phyloP scores from a whole-genome alignment of 164 flowering plant species.

The Aristolochia fimbriata region DNA sequence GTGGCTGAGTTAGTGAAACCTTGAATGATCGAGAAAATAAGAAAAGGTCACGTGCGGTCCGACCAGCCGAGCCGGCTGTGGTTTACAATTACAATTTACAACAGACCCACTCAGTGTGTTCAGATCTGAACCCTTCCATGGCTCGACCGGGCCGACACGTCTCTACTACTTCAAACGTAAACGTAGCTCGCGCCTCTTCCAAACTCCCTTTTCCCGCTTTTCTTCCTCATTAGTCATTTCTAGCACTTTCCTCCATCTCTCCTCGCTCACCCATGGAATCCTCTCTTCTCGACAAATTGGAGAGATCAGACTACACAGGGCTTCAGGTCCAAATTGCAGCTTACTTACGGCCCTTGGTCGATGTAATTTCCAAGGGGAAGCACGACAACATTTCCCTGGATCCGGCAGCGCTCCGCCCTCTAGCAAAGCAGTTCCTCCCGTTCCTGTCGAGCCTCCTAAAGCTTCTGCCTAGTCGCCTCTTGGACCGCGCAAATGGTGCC shows the following conservation, averaged over 20 bases:
- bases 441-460: constrained; percentile 51
- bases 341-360: constrained; percentile 16
- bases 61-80: too few species aligned
- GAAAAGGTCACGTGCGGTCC: too few species aligned
- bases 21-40: too few species aligned
- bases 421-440: constrained; percentile 65
- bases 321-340: constrained; percentile 5
- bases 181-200: neutral
- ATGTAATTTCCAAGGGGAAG: constrained; percentile 8
- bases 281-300: constrained; percentile 17
- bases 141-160: too few species aligned
- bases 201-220: neutral
- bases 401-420: constrained; percentile 31
- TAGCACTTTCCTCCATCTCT: neutral
- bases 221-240: neutral
- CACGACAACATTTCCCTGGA: constrained; percentile 5
- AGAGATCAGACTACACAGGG: constrained; percentile 11
- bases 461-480: constrained; percentile 46
- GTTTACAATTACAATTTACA: too few species aligned
- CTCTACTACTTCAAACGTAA: too few species aligned
- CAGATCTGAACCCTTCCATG: too few species aligned
- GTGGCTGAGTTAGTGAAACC: too few species aligned
- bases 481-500: constrained; percentile 10
- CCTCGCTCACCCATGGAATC: constrained; percentile 4
- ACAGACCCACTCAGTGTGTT: too few species aligned